Evolutionary conservation across 257 asterid species (phyloP).

Genomic region (Penstemon eatonii): DNA sequence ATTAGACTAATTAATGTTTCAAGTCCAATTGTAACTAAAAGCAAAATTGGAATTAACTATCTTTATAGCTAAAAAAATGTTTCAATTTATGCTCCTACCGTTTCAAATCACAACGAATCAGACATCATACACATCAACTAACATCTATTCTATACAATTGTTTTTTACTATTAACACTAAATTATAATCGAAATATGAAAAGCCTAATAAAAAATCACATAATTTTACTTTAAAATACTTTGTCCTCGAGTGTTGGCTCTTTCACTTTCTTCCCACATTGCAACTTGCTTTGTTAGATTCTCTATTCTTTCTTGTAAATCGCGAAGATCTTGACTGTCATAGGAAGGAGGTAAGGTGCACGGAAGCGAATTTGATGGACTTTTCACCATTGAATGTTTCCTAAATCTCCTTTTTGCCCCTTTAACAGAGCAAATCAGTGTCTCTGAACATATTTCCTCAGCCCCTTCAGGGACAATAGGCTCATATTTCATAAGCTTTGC

Average conservation of each 20-base stretch:
- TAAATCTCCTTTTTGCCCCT: conserved; percentile 58
- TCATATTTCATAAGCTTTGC: conserved; percentile 68
- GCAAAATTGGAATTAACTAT: no score
- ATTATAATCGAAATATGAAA: no score
- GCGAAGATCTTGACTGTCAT: conserved; percentile 30
- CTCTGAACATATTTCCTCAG: conserved; percentile 67
- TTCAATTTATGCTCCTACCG: no score
- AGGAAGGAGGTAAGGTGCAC: conserved; percentile 52
- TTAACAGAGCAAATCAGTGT: conserved; percentile 54
- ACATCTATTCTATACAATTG: no score
- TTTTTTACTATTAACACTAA: no score
- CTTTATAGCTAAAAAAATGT: no score
- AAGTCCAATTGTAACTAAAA: no score
- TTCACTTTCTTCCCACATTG: conserved; percentile 18
- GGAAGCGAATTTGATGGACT: conserved; percentile 49
- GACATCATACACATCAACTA: conserved; percentile 5
- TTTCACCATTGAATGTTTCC: conserved; percentile 54
- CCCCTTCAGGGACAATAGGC: conserved; percentile 66
- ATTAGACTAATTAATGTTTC: no score
- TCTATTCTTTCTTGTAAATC: conserved; percentile 43
- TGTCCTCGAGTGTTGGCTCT: no score
- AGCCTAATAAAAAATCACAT: no score
- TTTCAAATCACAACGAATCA: no score
- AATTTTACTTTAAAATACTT: no score
- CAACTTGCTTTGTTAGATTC: conserved; percentile 45